These are phyloP conservation scores for Globisporangium carolinianum DNA, from an alignment of 352 stramenopile genomes.

Conservation along the genomic window DNA sequence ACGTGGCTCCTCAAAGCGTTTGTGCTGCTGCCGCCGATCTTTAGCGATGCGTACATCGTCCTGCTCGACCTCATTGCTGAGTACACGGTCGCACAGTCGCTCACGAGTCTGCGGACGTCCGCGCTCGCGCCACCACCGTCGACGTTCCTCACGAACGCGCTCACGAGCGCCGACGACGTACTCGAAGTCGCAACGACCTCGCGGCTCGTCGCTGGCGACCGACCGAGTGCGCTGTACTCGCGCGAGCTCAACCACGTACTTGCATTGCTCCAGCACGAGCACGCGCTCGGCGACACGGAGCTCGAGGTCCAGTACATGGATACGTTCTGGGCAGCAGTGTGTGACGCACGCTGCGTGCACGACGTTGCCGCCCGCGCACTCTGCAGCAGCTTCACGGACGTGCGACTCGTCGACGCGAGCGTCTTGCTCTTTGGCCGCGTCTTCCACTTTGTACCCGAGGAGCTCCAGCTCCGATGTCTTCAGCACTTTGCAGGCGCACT, in stretches of 20 bases:
- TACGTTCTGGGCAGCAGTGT: conserved; percentile 50
- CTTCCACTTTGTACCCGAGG: conserved; percentile 76
- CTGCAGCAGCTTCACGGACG: conserved; percentile 75
- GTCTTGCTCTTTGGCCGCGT: conserved; percentile 70
- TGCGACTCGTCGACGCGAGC: conserved; percentile 71
- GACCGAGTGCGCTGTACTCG: conserved; percentile 57
- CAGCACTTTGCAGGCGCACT: conserved; percentile 70
- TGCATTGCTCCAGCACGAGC: conserved; percentile 56
- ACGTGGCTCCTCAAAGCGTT: conserved; percentile 77
- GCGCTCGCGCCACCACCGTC: conserved; percentile 45
- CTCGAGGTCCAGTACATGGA: conserved; percentile 82
- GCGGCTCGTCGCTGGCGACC: conserved; percentile 54
- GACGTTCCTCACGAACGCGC: conserved; percentile 55
- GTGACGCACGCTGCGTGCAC: conserved; percentile 21
- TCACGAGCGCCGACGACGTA: conserved; percentile 44
- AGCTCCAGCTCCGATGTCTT: conserved; percentile 75
- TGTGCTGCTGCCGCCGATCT: conserved; percentile 61
- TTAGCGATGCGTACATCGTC: conserved; percentile 76
- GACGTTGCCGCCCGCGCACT: conserved; percentile 24
- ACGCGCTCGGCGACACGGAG: conserved; percentile 74
- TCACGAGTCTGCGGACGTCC: conserved; percentile 66
- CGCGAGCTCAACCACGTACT: conserved; percentile 76
- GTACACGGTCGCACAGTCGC: conserved; percentile 65
- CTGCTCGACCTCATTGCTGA: conserved; percentile 75
- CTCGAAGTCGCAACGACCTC: conserved; percentile 53